Percentiles rank a stretch among this genome's conserved stretches.
phyloP scores from a whole-genome alignment of 1,284 basidiomycete genomes.

The Pseudozyma thailandica region DNA sequence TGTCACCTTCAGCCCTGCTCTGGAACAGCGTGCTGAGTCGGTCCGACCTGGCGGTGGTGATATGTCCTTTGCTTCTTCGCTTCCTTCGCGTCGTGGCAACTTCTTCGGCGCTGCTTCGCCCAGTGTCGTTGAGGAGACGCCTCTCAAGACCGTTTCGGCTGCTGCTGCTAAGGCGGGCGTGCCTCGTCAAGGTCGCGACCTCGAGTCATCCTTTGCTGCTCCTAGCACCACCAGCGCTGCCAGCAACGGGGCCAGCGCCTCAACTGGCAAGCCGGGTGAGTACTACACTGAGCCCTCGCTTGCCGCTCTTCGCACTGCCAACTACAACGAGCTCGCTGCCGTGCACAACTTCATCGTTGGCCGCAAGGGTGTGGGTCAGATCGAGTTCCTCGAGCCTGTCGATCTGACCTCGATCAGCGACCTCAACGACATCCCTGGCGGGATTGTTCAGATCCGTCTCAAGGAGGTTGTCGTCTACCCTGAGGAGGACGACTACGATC shows the following conservation, averaged over 20 bases:
- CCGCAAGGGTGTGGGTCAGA: constrained; percentile 87
- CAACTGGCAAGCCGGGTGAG: constrained; percentile 46
- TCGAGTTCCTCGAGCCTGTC: constrained; percentile 85
- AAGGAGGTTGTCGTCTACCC: constrained; percentile 94
- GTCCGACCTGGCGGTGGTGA: constrained; percentile 51
- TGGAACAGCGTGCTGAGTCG: constrained; percentile 51
- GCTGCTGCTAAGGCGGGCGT: constrained; percentile 36
- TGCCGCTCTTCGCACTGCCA: constrained; percentile 52
- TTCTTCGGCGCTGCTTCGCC: constrained; percentile 32
- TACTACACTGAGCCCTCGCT: constrained; percentile 63
- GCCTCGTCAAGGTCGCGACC: constrained; percentile 45
- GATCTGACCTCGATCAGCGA: constrained; percentile 87
- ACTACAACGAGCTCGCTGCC: constrained; percentile 74
- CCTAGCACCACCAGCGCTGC: constrained; percentile 8
- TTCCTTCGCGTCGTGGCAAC: constrained; percentile 48
- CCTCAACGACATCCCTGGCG: constrained; percentile 84
- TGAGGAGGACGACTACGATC: constrained; percentile 72
- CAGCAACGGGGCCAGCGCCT: constrained; percentile 24
- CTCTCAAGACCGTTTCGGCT: constrained; percentile 46
- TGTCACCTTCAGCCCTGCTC: constrained; percentile 61
- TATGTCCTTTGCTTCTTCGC: constrained; percentile 52
- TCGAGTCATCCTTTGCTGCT: constrained; percentile 46
- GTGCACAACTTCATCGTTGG: constrained; percentile 82
- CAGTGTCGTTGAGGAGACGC: constrained; percentile 44
- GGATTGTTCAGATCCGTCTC: constrained; percentile 86